Evolutionary conservation across 176 grass and related monocot species (phyloP).

Genomic region (Avena insularis): DNA sequence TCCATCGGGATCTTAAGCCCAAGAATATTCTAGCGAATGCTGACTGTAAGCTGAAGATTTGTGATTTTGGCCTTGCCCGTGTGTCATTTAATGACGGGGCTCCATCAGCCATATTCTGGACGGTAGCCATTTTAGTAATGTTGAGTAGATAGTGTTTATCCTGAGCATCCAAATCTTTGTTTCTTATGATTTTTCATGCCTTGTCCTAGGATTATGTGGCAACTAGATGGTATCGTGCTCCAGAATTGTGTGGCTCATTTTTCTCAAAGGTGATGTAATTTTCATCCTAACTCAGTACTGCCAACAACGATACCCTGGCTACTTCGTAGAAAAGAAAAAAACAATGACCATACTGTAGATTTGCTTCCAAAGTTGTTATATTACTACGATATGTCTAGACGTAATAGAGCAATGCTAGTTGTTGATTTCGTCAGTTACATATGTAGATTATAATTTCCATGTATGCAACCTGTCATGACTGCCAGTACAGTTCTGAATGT

Average conservation of each 20-base stretch:
- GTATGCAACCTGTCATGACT: constrained; percentile 12
- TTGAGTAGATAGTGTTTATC: background rate
- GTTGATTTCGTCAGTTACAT: background rate
- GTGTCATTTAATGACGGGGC: constrained; percentile 85
- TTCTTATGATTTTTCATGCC: constrained; percentile 38
- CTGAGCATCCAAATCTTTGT: constrained; percentile 8
- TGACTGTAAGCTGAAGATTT: constrained; percentile 89
- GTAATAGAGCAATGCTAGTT: constrained; percentile 5
- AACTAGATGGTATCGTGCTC: constrained; percentile 95
- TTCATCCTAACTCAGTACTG: constrained; percentile 36
- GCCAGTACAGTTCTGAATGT: constrained; percentile 17
- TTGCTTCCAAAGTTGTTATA: constrained; percentile 18
- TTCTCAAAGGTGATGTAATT: constrained; percentile 77
- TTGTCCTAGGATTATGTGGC: constrained; percentile 82
- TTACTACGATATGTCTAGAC: background rate
- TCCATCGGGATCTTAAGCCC: constrained; percentile 93
- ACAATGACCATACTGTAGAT: background rate
- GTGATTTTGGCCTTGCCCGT: constrained; percentile 89
- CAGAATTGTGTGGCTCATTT: constrained; percentile 91
- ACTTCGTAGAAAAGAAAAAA: background rate
- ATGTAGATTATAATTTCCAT: constrained; percentile 26
- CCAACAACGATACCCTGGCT: background rate
- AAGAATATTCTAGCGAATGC: constrained; percentile 98
- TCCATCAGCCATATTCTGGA: constrained; percentile 95
- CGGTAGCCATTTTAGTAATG: constrained; percentile 58